Conservation (phyloP, 2,329 filamentous ascomycete genomes). For the Xenoacremonium recifei region DNA sequence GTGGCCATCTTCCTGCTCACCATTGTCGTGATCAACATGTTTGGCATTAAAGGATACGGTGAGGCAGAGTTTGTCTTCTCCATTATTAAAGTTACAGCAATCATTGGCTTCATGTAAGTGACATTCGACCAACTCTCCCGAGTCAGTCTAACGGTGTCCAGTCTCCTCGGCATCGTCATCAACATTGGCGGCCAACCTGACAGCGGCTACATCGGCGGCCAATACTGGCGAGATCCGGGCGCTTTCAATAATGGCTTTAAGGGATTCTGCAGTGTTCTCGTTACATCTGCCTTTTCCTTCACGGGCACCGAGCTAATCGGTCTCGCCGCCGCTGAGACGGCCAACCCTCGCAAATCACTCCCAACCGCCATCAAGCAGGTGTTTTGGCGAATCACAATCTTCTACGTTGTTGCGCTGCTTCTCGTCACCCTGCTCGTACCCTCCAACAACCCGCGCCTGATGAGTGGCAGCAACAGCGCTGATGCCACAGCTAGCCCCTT, state of each 20-base stretch:
- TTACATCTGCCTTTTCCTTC: slow-evolving; percentile 74
- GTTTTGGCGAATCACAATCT: slow-evolving; percentile 89
- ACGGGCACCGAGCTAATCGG: slow-evolving; percentile 75
- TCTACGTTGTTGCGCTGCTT: slow-evolving; percentile 83
- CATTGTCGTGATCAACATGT: slow-evolving; percentile 81
- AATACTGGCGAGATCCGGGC: slow-evolving; percentile 75
- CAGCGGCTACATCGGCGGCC: slow-evolving; percentile 76
- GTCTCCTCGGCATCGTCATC: slow-evolving; percentile 80
- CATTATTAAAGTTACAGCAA: slow-evolving; percentile 79
- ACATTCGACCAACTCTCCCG: slow-evolving; percentile 28
- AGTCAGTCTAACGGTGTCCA: slow-evolving; percentile 30
- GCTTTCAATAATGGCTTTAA: slow-evolving; percentile 83
- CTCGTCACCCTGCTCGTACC: slow-evolving; percentile 82
- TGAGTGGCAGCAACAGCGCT: slow-evolving; percentile 51
- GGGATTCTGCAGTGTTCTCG: slow-evolving; percentile 73
- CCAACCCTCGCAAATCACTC: slow-evolving; percentile 74
- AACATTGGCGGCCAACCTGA: slow-evolving; percentile 76
- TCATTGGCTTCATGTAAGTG: slow-evolving; percentile 82
- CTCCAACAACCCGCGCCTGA: slow-evolving; percentile 64
- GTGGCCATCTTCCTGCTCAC: slow-evolving; percentile 76
- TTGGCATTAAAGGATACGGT: slow-evolving; percentile 84
- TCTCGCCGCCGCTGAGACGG: slow-evolving; percentile 73
- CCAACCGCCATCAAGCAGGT: slow-evolving; percentile 90
- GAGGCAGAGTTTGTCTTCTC: slow-evolving; percentile 88
- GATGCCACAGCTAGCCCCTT: slow-evolving; percentile 82